These are phyloP conservation scores for Amaranthus hypochondriacus DNA, from an alignment of 148 eudicot genomes.

Conservation along the genomic window DNA sequence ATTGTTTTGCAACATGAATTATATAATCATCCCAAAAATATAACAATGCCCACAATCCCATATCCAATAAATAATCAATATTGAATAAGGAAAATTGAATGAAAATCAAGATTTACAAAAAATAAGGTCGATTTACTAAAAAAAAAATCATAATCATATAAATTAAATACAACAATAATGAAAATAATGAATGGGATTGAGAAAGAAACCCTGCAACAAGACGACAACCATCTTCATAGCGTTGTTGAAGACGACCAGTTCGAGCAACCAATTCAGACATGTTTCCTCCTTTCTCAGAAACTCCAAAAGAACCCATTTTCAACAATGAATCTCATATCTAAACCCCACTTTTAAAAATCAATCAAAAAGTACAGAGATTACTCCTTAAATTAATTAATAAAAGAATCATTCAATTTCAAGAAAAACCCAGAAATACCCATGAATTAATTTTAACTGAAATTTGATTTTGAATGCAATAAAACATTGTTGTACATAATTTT, in stretches of 20 bases:
- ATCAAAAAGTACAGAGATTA: neutral
- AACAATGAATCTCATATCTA: conserved; percentile 12
- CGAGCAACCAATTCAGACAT: conserved; percentile 94
- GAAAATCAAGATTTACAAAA: no score
- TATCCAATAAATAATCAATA: no score
- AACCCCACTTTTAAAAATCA: neutral
- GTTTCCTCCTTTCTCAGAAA: conserved; percentile 25
- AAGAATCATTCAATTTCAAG: conserved; percentile 12
- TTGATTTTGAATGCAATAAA: conserved; percentile 11
- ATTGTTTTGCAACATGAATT: neutral
- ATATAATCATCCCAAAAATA: no score
- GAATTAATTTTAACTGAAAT: conserved; percentile 7
- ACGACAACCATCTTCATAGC: conserved; percentile 72
- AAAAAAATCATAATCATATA: neutral
- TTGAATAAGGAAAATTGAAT: no score
- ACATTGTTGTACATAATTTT: conserved; percentile 12
- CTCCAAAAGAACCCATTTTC: conserved; percentile 19
- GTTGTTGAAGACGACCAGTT: conserved; percentile 83
- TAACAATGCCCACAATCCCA: no score
- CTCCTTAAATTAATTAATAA: neutral
- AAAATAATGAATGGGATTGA: neutral
- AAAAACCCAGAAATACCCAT: conserved; percentile 28
- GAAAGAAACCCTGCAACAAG: conserved; percentile 68
- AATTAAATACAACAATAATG: neutral
- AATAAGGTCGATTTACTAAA: neutral